phyloP scores from a whole-genome alignment of 2,329 filamentous ascomycete genomes.

The Ascomycota sp. region DNA sequence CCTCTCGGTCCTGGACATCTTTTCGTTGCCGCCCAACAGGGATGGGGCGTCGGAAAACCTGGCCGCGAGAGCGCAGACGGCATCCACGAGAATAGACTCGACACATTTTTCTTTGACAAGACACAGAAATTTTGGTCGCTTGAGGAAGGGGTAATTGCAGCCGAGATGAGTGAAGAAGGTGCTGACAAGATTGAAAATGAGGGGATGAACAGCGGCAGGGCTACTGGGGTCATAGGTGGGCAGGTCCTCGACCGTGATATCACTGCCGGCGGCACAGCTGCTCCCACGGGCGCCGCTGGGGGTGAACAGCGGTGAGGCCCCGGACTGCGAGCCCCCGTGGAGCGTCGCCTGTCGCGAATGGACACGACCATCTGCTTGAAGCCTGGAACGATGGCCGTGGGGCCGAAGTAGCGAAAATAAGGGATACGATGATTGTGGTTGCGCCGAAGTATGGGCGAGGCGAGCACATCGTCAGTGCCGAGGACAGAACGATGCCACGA shows the following conservation, averaged over 20 bases:
- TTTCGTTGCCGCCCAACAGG: conserved; percentile 25
- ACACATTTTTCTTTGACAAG: conserved; percentile 63
- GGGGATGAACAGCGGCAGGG: conserved; percentile 44
- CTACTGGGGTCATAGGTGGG: conserved; percentile 64
- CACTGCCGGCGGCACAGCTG: conserved; percentile 21
- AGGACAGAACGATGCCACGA: conserved; percentile 3
- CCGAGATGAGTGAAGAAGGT: conserved; percentile 68
- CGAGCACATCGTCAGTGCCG: conserved; percentile 7
- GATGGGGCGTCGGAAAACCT: conserved; percentile 48
- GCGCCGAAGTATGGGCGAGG: conserved; percentile 26
- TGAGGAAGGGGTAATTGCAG: conserved; percentile 71
- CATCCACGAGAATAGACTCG: conserved; percentile 70
- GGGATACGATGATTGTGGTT: conserved; percentile 48
- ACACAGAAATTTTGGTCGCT: conserved; percentile 49
- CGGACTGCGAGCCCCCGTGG: conserved; percentile 37
- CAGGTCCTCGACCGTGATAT: conserved; percentile 28
- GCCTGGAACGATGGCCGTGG: conserved; percentile 75
- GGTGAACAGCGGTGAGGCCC: conserved; percentile 25
- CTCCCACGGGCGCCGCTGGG: conserved; percentile 14
- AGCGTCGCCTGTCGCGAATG: conserved; percentile 43
- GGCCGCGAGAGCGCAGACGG: conserved; percentile 64
- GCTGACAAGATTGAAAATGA: conserved; percentile 59
- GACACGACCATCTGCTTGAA: conserved; percentile 86
- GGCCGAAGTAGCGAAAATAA: conserved; percentile 80
- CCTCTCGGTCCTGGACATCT: conserved; percentile 40